Percentiles rank a stretch among this genome's conserved stretches.
phyloP scores from a whole-genome alignment of 768 basidiomycete species.

The Kwoniella dendrophila region DNA sequence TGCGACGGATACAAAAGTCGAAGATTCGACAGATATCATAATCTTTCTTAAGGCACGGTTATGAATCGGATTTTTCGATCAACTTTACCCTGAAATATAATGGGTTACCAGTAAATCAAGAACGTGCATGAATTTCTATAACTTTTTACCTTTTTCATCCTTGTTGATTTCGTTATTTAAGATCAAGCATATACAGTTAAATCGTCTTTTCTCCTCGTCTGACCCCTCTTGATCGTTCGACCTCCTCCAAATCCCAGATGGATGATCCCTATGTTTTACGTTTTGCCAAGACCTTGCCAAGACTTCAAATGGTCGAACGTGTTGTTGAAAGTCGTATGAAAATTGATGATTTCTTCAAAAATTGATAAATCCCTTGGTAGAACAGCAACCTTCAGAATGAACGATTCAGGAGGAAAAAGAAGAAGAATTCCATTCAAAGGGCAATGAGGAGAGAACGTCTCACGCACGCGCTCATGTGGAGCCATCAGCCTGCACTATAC shows the following conservation, averaged over 20 bases:
- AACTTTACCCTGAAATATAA: not conserved
- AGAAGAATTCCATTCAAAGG: too few species aligned
- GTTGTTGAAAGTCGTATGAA: not conserved
- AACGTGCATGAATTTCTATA: not conserved
- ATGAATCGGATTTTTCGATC: not conserved
- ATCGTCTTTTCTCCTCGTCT: not conserved
- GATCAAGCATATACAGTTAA: too few species aligned
- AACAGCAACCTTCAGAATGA: not conserved
- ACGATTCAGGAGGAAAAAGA: too few species aligned
- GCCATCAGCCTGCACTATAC: too few species aligned
- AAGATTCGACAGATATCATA: not conserved
- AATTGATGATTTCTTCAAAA: not conserved
- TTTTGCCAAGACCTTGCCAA: conserved; percentile 2
- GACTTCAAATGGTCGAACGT: not conserved
- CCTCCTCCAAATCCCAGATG: not conserved
- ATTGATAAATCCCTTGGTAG: not conserved
- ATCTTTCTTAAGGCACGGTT: not conserved
- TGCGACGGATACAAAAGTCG: not conserved
- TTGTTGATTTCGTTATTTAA: too few species aligned
- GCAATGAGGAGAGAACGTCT: too few species aligned
- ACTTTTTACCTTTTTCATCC: not conserved
- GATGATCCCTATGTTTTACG: too few species aligned
- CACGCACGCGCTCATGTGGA: too few species aligned
- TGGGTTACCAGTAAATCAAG: not conserved
- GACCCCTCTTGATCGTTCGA: not conserved